These are phyloP conservation scores for Cichorium intybus DNA, from an alignment of 140 eudicot genomes.

Conservation along the genomic window DNA sequence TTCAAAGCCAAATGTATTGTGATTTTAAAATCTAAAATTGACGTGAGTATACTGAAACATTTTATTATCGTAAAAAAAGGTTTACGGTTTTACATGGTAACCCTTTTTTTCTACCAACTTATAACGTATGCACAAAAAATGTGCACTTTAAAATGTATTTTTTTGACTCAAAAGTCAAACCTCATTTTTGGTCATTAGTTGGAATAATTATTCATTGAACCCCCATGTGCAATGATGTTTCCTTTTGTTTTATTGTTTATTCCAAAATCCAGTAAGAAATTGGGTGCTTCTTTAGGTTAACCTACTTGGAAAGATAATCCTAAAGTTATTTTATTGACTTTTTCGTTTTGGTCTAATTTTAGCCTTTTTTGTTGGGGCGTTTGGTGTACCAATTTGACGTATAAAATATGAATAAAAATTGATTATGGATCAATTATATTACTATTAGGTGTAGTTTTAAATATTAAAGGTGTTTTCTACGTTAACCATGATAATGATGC, in stretches of 20 bases:
- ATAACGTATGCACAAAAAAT: not conserved
- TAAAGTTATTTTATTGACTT: conserved; percentile 26
- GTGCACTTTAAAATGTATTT: not conserved
- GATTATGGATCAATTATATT: conserved; percentile 5
- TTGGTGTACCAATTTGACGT: conserved; percentile 27
- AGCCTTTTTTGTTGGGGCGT: conserved; percentile 9
- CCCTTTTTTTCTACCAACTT: not conserved
- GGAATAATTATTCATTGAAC: not conserved
- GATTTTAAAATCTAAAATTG: not conserved
- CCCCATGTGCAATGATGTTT: conserved; percentile 29
- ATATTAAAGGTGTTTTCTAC: conserved; percentile 10
- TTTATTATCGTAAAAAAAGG: not conserved
- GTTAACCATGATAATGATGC: conserved; percentile 11
- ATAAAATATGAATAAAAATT: conserved; percentile 1
- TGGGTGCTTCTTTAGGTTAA: conserved; percentile 20
- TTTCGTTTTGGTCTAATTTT: conserved; percentile 4
- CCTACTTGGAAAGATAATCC: conserved; percentile 22
- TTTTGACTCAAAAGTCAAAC: conserved; percentile 23
- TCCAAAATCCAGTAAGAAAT: not conserved
- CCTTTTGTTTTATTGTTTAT: conserved; percentile 1
- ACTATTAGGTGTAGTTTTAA: conserved; percentile 1
- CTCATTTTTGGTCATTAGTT: conserved; percentile 9
- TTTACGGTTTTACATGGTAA: not conserved
- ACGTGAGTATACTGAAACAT: not conserved
- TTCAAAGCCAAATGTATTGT: not conserved